Conservation (phyloP, 1,284 basidiomycete genomes). For the Trichosporon sp. region DNA sequence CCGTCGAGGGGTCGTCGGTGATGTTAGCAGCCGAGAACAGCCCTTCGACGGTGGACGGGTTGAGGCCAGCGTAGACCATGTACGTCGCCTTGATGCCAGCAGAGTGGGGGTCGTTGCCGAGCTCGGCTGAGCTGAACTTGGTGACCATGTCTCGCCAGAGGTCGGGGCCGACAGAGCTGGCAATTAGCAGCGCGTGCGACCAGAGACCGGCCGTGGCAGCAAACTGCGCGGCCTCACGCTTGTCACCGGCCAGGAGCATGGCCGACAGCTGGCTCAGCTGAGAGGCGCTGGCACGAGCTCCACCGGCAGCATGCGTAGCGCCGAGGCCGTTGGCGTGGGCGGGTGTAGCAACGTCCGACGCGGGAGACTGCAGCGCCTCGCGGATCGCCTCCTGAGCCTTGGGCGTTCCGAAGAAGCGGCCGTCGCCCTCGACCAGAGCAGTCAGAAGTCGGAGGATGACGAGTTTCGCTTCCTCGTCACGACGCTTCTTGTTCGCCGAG, state of each 20-base stretch:
- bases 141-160: slow-evolving; percentile 88
- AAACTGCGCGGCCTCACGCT: slow-evolving; percentile 81
- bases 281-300: slow-evolving; percentile 59
- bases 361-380: slow-evolving; percentile 65
- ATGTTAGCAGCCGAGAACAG: slow-evolving; percentile 44
- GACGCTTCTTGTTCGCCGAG: slow-evolving; percentile 58
- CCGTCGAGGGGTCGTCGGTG: slow-evolving; percentile 54
- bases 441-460: slow-evolving; percentile 73
- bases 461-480: slow-evolving; percentile 73
- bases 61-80: slow-evolving; percentile 73
- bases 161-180: slow-evolving; percentile 89
- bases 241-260: slow-evolving; percentile 78
- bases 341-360: slow-evolving; percentile 26
- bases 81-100: slow-evolving; percentile 72
- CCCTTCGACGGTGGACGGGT: slow-evolving; percentile 40
- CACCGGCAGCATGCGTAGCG: slow-evolving; percentile 27
- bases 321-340: slow-evolving; percentile 39
- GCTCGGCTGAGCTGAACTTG: slow-evolving; percentile 80
- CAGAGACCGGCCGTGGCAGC: slow-evolving; percentile 87
- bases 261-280: slow-evolving; percentile 75
- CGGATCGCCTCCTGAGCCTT: slow-evolving; percentile 69
- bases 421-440: slow-evolving; percentile 82
- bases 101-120: slow-evolving; percentile 58
- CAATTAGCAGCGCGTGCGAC: slow-evolving; percentile 94
- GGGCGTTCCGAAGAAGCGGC: slow-evolving; percentile 73